These are phyloP conservation scores for Neonectria neomacrospora DNA, from an alignment of 2,329 filamentous ascomycete genomes.

Conservation along the genomic window DNA sequence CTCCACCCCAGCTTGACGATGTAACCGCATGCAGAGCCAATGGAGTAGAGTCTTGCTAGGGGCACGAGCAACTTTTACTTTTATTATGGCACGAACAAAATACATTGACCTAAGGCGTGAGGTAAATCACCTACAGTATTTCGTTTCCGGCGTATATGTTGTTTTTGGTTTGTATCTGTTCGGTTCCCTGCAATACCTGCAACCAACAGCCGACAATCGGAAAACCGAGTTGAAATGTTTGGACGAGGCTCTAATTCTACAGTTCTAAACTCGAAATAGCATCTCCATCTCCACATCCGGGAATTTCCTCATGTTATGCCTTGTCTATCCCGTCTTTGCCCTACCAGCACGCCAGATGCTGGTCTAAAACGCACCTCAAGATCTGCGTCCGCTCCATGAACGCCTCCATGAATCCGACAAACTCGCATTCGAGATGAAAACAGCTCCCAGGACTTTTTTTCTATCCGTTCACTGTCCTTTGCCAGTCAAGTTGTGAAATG, in stretches of 20 bases:
- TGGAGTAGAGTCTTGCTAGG: background rate
- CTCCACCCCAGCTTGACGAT: conserved; percentile 5
- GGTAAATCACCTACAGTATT: no score
- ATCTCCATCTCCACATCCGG: conserved; percentile 7
- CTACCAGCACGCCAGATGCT: background rate
- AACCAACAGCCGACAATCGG: background rate
- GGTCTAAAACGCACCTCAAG: conserved; percentile 11
- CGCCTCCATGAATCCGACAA: conserved; percentile 23
- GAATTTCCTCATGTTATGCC: conserved; percentile 5
- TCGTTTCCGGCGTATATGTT: no score
- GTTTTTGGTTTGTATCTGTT: no score
- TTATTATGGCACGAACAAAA: no score
- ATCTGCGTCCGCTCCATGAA: conserved; percentile 11
- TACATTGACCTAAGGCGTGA: no score
- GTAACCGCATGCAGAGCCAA: conserved; percentile 17
- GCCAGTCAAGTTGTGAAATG: background rate
- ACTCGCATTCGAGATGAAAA: conserved; percentile 22
- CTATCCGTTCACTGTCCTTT: conserved; percentile 2
- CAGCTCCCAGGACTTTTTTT: conserved; percentile 5
- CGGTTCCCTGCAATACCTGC: no score
- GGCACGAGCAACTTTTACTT: no score
- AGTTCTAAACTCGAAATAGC: conserved; percentile 6
- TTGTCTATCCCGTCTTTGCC: background rate
- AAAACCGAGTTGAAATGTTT: background rate
- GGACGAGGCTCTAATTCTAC: conserved; percentile 2